A percentile compares a stretch with the other conserved stretches of the same genome.
Conservation (phyloP, 192 early-diverging fungal species). For the Lunasporangiospora selenospora region DNA sequence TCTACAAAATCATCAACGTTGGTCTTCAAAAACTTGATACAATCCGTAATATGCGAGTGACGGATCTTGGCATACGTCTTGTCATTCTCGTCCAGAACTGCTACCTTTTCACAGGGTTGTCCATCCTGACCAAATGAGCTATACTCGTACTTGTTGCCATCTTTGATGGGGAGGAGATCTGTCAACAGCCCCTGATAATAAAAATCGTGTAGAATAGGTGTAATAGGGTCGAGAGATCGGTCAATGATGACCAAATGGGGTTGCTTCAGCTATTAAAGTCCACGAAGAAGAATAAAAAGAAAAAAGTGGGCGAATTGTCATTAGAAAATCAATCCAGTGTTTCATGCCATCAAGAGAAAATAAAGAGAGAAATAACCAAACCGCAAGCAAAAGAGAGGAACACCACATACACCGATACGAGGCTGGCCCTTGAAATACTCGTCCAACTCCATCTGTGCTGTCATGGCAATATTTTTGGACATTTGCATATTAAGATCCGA, state of each 20-base stretch:
- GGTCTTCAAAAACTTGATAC: conserved; percentile 71
- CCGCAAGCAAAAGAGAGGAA: conserved; percentile 6
- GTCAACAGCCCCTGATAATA: conserved; percentile 98
- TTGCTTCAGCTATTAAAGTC: conserved; percentile 34
- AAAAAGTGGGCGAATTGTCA: neutral
- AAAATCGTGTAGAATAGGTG: conserved; percentile 97
- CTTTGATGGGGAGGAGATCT: conserved; percentile 79
- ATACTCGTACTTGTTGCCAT: conserved; percentile 71
- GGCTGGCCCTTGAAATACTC: conserved; percentile 72
- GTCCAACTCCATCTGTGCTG: conserved; percentile 89
- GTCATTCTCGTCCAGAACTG: conserved; percentile 78
- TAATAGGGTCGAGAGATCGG: conserved; percentile 88
- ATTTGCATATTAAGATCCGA: conserved; percentile 72
- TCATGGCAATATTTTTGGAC: conserved; percentile 74
- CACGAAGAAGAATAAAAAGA: neutral
- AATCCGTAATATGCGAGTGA: conserved; percentile 85
- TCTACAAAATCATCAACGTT: conserved; percentile 78
- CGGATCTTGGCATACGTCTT: conserved; percentile 78
- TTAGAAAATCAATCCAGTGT: neutral
- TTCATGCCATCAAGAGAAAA: neutral
- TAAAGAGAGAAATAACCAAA: neutral
- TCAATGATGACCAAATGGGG: conserved; percentile 85
- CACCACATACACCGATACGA: conserved; percentile 61
- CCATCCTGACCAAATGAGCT: conserved; percentile 57
- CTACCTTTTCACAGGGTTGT: conserved; percentile 53